Conservation (phyloP, 2,329 filamentous ascomycete genomes). For the Stemphylium vesicarium region DNA sequence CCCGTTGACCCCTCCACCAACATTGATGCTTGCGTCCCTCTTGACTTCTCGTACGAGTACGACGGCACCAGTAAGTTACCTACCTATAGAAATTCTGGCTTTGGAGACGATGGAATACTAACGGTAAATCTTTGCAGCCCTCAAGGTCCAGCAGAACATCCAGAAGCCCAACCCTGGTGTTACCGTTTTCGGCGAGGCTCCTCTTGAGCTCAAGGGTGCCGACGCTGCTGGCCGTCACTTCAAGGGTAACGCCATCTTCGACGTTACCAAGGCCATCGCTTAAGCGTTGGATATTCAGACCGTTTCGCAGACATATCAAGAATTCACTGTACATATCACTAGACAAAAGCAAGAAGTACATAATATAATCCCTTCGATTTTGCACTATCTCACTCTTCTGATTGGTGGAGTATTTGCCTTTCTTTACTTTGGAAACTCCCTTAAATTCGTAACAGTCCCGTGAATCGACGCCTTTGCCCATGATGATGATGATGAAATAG, state of each 20-base stretch:
- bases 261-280: constrained; percentile 17
- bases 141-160: constrained; percentile 16
- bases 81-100: not conserved
- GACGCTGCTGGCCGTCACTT: not conserved
- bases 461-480: constrained; percentile 3
- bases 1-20: too few species aligned
- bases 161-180: constrained; percentile 5
- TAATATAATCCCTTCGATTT: too few species aligned
- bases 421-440: not conserved
- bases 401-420: not conserved
- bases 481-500: not conserved
- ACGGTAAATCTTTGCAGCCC: not conserved
- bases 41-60: constrained; percentile 8
- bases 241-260: constrained; percentile 2
- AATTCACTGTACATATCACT: too few species aligned
- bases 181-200: constrained; percentile 18
- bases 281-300: not conserved
- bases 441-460: not conserved
- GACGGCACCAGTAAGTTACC: constrained; percentile 14
- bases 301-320: too few species aligned
- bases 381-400: too few species aligned
- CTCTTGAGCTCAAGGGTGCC: not conserved
- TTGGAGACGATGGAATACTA: not conserved
- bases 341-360: too few species aligned
- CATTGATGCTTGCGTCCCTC: constrained; percentile 1